These are phyloP conservation scores for Secale cereale DNA, from an alignment of 176 grass and related monocot species.

Conservation along the genomic window DNA sequence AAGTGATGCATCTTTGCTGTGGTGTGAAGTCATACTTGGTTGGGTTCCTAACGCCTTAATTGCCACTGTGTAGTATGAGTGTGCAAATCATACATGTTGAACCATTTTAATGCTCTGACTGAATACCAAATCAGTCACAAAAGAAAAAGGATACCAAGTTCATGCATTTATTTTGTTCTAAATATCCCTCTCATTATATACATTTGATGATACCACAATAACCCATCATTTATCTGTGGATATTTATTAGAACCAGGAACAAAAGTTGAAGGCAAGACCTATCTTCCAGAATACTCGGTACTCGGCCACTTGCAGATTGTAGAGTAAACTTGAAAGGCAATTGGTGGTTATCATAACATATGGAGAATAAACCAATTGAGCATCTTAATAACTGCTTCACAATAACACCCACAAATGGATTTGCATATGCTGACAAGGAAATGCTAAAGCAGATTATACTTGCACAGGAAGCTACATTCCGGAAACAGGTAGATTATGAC, in stretches of 20 bases:
- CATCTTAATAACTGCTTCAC: constrained; percentile 35
- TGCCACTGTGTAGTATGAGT: neutral
- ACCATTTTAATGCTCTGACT: neutral
- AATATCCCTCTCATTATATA: neutral
- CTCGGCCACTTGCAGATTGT: constrained; percentile 48
- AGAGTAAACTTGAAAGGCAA: constrained; percentile 51
- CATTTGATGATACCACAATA: constrained; percentile 11
- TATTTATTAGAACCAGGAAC: constrained; percentile 58
- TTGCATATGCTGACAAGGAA: constrained; percentile 53
- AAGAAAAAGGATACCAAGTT: neutral
- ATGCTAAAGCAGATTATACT: constrained; percentile 85
- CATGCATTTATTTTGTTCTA: neutral
- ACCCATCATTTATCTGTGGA: constrained; percentile 13
- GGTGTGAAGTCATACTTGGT: neutral
- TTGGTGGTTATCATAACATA: constrained; percentile 37
- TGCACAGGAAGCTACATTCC: constrained; percentile 77
- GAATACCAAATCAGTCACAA: neutral
- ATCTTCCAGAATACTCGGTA: constrained; percentile 59
- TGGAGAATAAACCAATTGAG: constrained; percentile 43
- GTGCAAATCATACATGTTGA: constrained; percentile 7
- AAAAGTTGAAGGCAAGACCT: constrained; percentile 54
- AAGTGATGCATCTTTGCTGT: neutral
- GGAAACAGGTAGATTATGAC: constrained; percentile 59
- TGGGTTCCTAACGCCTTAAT: neutral
- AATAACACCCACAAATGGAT: constrained; percentile 38